Evolutionary conservation across 768 basidiomycete genomes (phyloP).

Genomic region (Termitomyces sp.): DNA sequence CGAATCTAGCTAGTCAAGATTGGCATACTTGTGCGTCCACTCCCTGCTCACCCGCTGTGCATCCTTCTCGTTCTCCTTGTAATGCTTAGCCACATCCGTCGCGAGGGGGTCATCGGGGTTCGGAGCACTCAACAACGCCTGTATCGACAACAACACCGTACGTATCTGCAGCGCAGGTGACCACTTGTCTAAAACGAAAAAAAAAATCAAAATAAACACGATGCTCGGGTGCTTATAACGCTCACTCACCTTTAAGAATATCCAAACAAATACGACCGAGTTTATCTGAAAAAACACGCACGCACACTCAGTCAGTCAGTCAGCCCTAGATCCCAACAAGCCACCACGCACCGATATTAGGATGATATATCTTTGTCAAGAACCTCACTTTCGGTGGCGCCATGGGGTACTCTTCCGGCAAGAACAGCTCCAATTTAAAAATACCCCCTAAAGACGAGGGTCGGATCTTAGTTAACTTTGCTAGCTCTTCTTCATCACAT

Average conservation of each 20-base stretch:
- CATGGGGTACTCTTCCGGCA: conserved; percentile 99
- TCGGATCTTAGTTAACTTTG: not conserved
- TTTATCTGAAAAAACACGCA: conserved; percentile 76
- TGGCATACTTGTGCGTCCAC: conserved; percentile 91
- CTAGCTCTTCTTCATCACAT: too few relatives aligned
- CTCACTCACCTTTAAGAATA: conserved; percentile 81
- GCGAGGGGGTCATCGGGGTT: conserved; percentile 96
- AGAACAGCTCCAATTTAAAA: conserved; percentile 94
- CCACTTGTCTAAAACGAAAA: conserved; percentile 99
- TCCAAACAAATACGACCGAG: conserved; percentile 97
- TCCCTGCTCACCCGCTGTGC: conserved; percentile 89
- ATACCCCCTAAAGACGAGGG: conserved; percentile 67
- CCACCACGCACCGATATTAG: conserved; percentile 87
- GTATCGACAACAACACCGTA: conserved; percentile 93
- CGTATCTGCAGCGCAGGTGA: conserved; percentile 98
- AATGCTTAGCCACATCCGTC: conserved; percentile 95
- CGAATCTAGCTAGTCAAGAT: conserved; percentile 11
- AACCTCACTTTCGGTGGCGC: conserved; percentile 97
- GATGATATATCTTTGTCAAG: conserved; percentile 97
- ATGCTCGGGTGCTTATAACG: not conserved
- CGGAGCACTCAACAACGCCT: conserved; percentile 93
- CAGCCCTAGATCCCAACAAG: not conserved
- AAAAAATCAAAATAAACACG: conserved; percentile 1
- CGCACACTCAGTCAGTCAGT: not conserved
- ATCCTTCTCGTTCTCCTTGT: conserved; percentile 95